Base-by-base conservation (phyloP, 345 rosid species). In the Xanthoceras sorbifolium region DNA sequence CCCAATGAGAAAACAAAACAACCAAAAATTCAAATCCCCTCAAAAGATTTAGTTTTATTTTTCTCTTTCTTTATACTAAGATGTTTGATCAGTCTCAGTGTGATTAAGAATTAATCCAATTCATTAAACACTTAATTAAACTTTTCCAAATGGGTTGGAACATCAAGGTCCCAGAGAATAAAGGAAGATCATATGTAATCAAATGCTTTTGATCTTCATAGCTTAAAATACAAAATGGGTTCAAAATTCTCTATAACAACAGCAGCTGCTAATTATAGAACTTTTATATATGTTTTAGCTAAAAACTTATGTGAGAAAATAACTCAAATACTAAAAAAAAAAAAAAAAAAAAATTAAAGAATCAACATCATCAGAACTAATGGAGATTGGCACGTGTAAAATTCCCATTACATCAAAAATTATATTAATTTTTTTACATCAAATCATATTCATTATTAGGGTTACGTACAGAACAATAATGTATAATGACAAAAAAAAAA, bases 71-170 rank as follows among this genome's bases (percentile, higher is more conserved):
- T 4, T 48, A 42, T 42, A 11, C 0, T 0, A 57, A 20, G 3
- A 22, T 57, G 62, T 23, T 22, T n/a, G 5, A 22, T 17, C 8
- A 12, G 55, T 8, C 55, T 11, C 40, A 55, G 4, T 8, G 26
- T 72, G 80, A 71, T 71, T 77, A 83, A 69, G 74, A 77, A 79
- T 65, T 50, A 77, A 77, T 48, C 78, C 55, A 40, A 12, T 62
- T 69, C 23, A 64, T 64, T 71, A 17, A 15, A 29, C 73, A 64
- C 11, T 59, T 23, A 76, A 32, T 48, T 18, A 76, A 26, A 26
- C 63, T 76, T 85, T 73, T 75, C 84, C 85, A 72, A 76, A 72
- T 76, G 84, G 84, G 64, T 62, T 80, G 82, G 81, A 77, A 73
- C 84, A 82, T 78, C 28, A 38, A 52, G 84, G 82, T 59, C 82